Conservation (phyloP, 2,329 filamentous ascomycete species). For the Ophiocordyceps robertsii region DNA sequence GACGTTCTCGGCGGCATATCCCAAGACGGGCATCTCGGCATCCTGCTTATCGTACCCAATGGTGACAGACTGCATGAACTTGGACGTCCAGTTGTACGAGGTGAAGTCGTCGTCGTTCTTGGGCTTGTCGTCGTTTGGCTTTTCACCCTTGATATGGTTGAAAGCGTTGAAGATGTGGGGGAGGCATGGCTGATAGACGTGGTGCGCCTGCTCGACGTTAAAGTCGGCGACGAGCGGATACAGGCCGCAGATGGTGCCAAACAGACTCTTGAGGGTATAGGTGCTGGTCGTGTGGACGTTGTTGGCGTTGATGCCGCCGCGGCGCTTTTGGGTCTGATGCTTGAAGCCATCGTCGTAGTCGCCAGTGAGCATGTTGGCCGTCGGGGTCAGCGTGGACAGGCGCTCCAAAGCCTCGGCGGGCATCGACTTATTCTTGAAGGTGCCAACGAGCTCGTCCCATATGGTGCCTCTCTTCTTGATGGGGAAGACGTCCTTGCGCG, state of each 20-base stretch:
- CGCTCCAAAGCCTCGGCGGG: slow-evolving; percentile 16
- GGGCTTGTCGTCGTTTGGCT: background rate
- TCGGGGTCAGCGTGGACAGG: slow-evolving; percentile 15
- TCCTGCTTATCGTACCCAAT: slow-evolving; percentile 19
- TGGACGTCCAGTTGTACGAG: slow-evolving; percentile 16
- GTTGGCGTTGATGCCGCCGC: slow-evolving; percentile 25
- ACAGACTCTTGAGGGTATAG: slow-evolving; percentile 29
- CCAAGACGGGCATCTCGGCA: slow-evolving; percentile 15
- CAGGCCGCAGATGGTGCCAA: slow-evolving; percentile 26
- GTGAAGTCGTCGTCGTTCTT: slow-evolving; percentile 7
- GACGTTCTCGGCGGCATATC: slow-evolving; percentile 13
- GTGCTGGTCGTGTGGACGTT: slow-evolving; percentile 26
- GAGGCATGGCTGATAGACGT: slow-evolving; percentile 31
- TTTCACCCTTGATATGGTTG: slow-evolving; percentile 9
- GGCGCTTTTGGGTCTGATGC: slow-evolving; percentile 11
- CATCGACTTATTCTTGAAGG: slow-evolving; percentile 16
- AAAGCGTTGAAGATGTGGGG: slow-evolving; percentile 23
- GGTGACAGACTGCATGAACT: slow-evolving; percentile 20
- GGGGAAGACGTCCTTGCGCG: slow-evolving; percentile 29
- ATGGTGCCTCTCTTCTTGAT: slow-evolving; percentile 25
- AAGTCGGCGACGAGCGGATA: slow-evolving; percentile 27
- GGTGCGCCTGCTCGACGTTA: slow-evolving; percentile 25
- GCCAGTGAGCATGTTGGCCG: slow-evolving; percentile 18
- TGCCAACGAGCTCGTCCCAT: slow-evolving; percentile 18
- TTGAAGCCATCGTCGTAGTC: slow-evolving; percentile 20